Evolutionary conservation across 2,329 filamentous ascomycete genomes (phyloP).

Genomic region (Colletotrichum somersetense): DNA sequence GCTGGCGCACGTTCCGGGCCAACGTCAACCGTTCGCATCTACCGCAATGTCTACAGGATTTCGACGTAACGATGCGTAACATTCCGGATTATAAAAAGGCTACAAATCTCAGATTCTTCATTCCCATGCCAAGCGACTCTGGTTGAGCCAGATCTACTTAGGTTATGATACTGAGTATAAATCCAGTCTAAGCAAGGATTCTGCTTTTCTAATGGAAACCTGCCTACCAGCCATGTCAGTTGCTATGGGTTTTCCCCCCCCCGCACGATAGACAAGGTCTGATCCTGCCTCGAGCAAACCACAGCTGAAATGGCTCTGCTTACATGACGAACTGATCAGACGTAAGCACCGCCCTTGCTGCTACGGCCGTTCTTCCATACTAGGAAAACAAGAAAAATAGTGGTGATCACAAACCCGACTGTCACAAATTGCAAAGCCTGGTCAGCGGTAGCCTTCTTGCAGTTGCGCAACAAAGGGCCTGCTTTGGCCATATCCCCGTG

Average conservation of each 20-base stretch:
- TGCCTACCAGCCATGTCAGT: not conserved
- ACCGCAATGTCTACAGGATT: not conserved
- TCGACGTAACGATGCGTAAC: not conserved
- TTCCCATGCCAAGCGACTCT: not conserved
- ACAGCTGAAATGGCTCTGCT: too few relatives aligned
- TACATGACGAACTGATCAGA: too few relatives aligned
- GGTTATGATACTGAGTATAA: too few relatives aligned
- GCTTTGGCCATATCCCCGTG: too few relatives aligned
- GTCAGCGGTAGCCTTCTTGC: conserved; percentile 29
- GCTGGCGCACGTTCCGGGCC: too few relatives aligned
- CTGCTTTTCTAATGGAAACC: not conserved
- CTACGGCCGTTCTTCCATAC: conserved; percentile 30
- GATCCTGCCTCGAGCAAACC: too few relatives aligned
- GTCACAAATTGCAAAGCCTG: conserved; percentile 40
- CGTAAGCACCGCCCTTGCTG: not conserved
- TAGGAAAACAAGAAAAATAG: conserved; percentile 29
- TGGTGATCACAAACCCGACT: conserved; percentile 18
- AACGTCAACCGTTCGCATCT: not conserved
- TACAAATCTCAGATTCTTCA: not conserved
- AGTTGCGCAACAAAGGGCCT: too few relatives aligned
- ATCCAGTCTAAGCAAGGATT: not conserved
- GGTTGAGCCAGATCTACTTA: not conserved
- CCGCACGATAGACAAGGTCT: too few relatives aligned
- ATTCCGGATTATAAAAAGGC: not conserved
- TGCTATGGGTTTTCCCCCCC: not conserved